Conservation (phyloP, 441 rosid species). For the Corymbia calophylla region DNA sequence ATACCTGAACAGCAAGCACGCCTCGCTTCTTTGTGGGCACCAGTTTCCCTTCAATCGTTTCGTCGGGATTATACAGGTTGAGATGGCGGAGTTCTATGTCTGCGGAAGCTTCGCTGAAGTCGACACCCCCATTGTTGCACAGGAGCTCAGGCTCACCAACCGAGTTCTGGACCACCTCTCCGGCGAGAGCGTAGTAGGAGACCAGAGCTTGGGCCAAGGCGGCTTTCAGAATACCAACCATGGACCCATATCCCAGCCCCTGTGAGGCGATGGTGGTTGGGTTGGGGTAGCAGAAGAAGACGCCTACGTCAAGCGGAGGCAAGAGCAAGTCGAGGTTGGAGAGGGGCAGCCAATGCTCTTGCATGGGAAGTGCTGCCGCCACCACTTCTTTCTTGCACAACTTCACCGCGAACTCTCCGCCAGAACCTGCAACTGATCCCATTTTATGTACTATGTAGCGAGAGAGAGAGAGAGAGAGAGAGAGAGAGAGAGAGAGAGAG, state of each 20-base stretch:
- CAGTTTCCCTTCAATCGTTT: conserved; percentile 46
- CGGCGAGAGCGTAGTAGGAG: conserved; percentile 58
- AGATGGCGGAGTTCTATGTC: conserved; percentile 45
- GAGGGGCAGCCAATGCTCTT: conserved; percentile 67
- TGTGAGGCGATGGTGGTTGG: background rate
- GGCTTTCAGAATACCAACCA: conserved; percentile 33
- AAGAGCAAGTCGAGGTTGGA: conserved; percentile 84
- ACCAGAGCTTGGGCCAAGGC: conserved; percentile 55
- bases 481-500: background rate
- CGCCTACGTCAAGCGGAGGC: conserved; percentile 53
- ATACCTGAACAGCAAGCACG: conserved; percentile 68
- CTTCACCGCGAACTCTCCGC: conserved; percentile 38
- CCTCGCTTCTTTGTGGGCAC: conserved; percentile 61
- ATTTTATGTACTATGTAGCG: background rate
- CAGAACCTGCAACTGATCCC: conserved; percentile 8
- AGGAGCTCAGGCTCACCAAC: conserved; percentile 70
- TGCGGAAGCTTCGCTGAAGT: conserved; percentile 51
- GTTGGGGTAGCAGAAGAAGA: conserved; percentile 55
- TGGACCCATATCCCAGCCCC: conserved; percentile 15
- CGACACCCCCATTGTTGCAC: conserved; percentile 77
- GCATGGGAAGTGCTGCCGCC: conserved; percentile 51
- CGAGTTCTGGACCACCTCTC: conserved; percentile 50
- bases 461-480: background rate
- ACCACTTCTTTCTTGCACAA: conserved; percentile 43
- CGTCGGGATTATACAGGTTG: conserved; percentile 59